Conservation (phyloP, 1,139 yeast species). For the Suhomyces bolitotheri region DNA sequence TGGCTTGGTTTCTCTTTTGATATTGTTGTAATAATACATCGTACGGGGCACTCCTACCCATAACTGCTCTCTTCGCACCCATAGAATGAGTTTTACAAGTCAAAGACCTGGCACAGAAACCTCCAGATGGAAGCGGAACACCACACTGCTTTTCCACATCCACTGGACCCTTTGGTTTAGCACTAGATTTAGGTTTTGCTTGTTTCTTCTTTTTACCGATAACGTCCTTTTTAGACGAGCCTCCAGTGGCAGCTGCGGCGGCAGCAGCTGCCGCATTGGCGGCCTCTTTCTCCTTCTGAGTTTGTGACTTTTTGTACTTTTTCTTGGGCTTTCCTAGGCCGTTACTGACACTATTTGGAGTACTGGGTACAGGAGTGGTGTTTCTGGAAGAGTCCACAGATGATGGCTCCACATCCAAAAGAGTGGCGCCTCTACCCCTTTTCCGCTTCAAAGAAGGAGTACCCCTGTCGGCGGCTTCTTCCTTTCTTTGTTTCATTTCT, state of each 20-base stretch:
- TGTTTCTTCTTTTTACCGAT: conserved; percentile 39
- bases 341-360: conserved; percentile 24
- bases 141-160: conserved; percentile 97
- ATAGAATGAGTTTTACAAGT: conserved; percentile 97
- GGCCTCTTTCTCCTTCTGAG: conserved; percentile 49
- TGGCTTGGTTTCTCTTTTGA: conserved; percentile 90
- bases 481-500: conserved; percentile 46
- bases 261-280: conserved; percentile 51
- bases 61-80: conserved; percentile 96
- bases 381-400: conserved; percentile 46
- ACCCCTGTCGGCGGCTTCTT: conserved; percentile 20
- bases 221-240: conserved; percentile 12
- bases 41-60: conserved; percentile 89
- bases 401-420: conserved; percentile 38
- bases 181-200: conserved; percentile 51
- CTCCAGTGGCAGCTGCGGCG: conserved; percentile 35
- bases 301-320: conserved; percentile 47
- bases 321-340: conserved; percentile 36
- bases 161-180: conserved; percentile 77
- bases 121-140: conserved; percentile 89
- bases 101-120: conserved; percentile 88
- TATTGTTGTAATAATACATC: conserved; percentile 85
- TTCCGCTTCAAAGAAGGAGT: conserved; percentile 30
- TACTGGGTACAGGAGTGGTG: conserved; percentile 38
- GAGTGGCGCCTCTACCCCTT: conserved; percentile 29